Evolutionary conservation across 192 early-diverging fungal genomes (phyloP).

Genomic region (Entomortierella lignicola): DNA sequence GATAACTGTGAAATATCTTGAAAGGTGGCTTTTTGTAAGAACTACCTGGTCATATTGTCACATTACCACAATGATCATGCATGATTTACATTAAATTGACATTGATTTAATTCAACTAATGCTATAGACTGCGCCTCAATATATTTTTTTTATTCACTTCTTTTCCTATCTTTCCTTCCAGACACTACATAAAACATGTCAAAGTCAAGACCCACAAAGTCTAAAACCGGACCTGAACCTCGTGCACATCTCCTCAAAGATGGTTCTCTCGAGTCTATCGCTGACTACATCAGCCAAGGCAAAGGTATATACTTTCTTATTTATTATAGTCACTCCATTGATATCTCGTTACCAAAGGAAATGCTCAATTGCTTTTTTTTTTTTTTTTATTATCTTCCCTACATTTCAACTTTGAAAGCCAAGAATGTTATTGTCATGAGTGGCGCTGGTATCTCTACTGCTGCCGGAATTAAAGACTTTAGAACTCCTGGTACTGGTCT

Average conservation of each 20-base stretch:
- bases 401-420: constrained; percentile 42
- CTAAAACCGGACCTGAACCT: constrained; percentile 18
- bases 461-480: constrained; percentile 93
- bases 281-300: constrained; percentile 53
- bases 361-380: not conserved
- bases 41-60: no score
- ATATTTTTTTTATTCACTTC: no score
- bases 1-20: no score
- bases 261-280: constrained; percentile 51
- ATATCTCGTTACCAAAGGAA: no score
- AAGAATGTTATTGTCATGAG: constrained; percentile 87
- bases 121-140: no score
- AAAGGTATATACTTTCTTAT: constrained; percentile 36
- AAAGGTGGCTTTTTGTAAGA: no score
- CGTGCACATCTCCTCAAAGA: constrained; percentile 35
- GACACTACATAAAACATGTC: constrained; percentile 7
- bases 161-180: not conserved
- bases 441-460: constrained; percentile 92
- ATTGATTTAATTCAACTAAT: no score
- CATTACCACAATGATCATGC: no score
- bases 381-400: not conserved
- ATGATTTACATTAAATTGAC: no score
- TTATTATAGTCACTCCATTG: not conserved
- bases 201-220: constrained; percentile 5
- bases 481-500: constrained; percentile 92